Base-by-base conservation (phyloP, 176 grass and related monocot species). In the Rhynchospora breviuscula region DNA sequence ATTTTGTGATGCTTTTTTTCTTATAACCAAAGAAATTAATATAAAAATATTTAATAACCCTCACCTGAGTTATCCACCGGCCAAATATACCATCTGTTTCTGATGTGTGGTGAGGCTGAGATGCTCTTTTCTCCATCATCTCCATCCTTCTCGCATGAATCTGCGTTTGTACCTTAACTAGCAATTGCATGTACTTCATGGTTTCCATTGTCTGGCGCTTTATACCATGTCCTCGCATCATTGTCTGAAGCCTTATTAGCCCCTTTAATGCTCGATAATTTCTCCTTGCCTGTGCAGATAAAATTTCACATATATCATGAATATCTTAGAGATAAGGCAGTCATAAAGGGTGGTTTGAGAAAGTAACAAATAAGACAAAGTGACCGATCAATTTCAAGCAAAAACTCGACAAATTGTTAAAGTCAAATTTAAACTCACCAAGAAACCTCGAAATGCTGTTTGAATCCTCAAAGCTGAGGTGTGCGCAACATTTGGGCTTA, bases 131-230 rank as follows among this genome's bases (percentile, higher is more conserved):
- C 78, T 99, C 93, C 93, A 92, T 89, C 89, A 92, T 94, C 31
- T 92, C 92, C 6, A 95, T 82, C 83, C 96, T 88, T 84, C 93
- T 88, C 40, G 91, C 62, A 4, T 88, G 91, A 35, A 99, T 89
- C 63, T 99, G 93, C 26, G 88, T 64, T 78, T 99, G 96, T 53
- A 95, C 89, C 84, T 91, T 87, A 52, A 93, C 93, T 10, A 99
- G 88, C 89, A 87, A 91, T 87, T 87, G 96, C 96, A 99, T 99
- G 77, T 83, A 89, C 72, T 87, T 81, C 93, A 99, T 95, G 43
- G 96, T 78, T 82, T 99, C 88, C 59, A 51, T 87, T 44, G 91
- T 95, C 87, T 99, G 96, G 68, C 86, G 88, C 81, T 92, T 94
- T 66, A 99, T 84, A 76, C 84, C 83, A 10, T 85, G 85, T 6